A percentile compares a stretch with the other conserved stretches of the same genome.
These are phyloP conservation scores for Rhodotorula sphaerocarpa DNA, from an alignment of 768 basidiomycete species.

Conservation along the genomic window DNA sequence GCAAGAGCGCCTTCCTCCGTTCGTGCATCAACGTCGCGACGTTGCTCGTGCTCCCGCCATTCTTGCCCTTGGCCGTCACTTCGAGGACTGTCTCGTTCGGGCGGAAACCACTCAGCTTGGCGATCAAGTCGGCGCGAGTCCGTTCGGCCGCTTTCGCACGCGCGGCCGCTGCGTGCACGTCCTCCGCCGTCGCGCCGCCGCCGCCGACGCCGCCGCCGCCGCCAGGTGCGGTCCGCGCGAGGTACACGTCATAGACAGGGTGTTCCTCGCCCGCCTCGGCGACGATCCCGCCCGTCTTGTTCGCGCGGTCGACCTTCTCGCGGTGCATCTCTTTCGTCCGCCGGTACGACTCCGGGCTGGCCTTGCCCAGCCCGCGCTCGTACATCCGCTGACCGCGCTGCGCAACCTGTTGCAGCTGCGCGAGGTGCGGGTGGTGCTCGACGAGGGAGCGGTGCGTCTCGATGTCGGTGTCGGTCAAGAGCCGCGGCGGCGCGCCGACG, in stretches of 20 bases:
- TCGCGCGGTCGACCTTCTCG: constrained; percentile 45
- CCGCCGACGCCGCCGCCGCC: too few relatives aligned
- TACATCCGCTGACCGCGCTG: constrained; percentile 84
- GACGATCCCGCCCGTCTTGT: constrained; percentile 59
- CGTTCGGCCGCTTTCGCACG: constrained; percentile 47
- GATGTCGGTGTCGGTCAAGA: constrained; percentile 69
- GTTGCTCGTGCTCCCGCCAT: constrained; percentile 53
- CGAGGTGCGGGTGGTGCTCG: constrained; percentile 48
- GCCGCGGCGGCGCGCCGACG: constrained; percentile 73
- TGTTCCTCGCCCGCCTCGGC: constrained; percentile 50
- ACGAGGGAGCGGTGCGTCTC: constrained; percentile 66
- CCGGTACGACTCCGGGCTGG: constrained; percentile 72
- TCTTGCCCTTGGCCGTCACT: constrained; percentile 65
- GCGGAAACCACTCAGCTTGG: constrained; percentile 68
- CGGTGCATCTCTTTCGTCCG: constrained; percentile 74
- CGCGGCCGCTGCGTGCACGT: not conserved
- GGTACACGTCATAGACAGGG: constrained; percentile 48
- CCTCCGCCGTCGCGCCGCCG: not conserved
- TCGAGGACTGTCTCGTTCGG: constrained; percentile 89
- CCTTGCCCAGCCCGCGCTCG: constrained; percentile 85
- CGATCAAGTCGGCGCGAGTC: constrained; percentile 59
- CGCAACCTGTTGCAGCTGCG: constrained; percentile 68
- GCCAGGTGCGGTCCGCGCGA: constrained; percentile 7
- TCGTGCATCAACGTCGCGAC: constrained; percentile 72
- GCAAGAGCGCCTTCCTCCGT: constrained; percentile 65